A percentile compares a stretch with the other conserved stretches of the same genome.
Conservation (phyloP, 2,329 filamentous ascomycete genomes). For the Cercospora zeina region DNA sequence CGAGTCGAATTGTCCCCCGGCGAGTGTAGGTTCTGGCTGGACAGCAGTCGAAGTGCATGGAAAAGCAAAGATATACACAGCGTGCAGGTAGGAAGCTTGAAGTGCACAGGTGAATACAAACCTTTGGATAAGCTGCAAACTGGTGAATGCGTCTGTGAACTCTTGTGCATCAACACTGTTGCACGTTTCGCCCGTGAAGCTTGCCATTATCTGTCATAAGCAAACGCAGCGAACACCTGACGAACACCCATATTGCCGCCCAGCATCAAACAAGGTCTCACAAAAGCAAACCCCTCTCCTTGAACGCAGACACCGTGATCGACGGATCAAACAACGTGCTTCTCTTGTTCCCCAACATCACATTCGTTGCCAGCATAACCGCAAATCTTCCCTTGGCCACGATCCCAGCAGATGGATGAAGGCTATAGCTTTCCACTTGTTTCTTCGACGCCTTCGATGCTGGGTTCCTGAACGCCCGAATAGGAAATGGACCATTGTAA, state of each 20-base stretch:
- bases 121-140: background rate
- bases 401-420: background rate
- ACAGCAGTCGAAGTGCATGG: background rate
- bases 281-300: background rate
- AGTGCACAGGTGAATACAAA: background rate
- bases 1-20: background rate
- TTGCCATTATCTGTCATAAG: background rate
- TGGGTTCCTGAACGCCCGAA: background rate
- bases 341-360: background rate
- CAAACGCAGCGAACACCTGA: background rate
- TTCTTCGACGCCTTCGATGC: background rate
- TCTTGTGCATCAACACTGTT: background rate
- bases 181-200: background rate
- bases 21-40: background rate
- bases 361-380: background rate
- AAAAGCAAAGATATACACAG: background rate
- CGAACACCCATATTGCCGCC: background rate
- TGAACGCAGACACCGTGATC: background rate
- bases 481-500: background rate
- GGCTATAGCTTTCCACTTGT: slow-evolving; percentile 1
- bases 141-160: background rate
- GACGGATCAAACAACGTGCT: background rate
- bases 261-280: background rate
- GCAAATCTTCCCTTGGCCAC: background rate
- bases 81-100: background rate